Base-by-base conservation (phyloP, 768 basidiomycete species). In the Leucogyrophana mollusca region DNA sequence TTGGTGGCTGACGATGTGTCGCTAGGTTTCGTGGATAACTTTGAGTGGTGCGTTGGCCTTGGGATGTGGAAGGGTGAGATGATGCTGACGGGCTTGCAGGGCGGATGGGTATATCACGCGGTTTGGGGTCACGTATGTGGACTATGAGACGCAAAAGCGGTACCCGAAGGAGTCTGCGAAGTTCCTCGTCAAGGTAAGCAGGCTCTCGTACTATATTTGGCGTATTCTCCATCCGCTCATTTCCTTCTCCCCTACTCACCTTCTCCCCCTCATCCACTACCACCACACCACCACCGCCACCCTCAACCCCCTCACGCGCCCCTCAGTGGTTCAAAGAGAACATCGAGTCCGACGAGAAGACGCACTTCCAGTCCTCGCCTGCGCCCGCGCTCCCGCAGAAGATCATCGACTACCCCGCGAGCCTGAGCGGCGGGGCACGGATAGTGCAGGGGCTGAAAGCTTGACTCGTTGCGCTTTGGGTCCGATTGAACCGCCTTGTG, bases 71-170 rank as follows among this genome's bases (percentile, higher is more conserved):
- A 23, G 4, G 2, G 20, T 21, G 18, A 18, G 22, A 4, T 43
- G 10, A 30, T 34, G 17, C 25, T 27, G 13, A 22, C 25, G 7
- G 14, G 7, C 17, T 34, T 23, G 8, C 45, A 65, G 58, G 83
- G 80, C 83, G n/a, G 83, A 86, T 48, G 82, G 85, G 21, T 84
- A 84, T 53, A 60, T 59, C 27, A 84, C 83, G 6, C 79, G 85
- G 4, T 87, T 87, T 56, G 84, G 84, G 45, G 73, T 83, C 45
- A 85, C 82, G 18, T 84, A 86, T 55, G 82, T 87, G 42, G 80
- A 87, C 66, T 86, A 82, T 62, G 66, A 75, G 45, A 85, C 83
- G 4, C 85, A 82, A 64, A 71, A 80, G 65, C 72, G 84, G 16
- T 77, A 74, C 56, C 82, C 83, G 13, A 86, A 87, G 56, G 77